Evolutionary conservation across 805 yeast genomes (phyloP), one percentile per base, ranked within the genome.

Genomic region (Groenewaldozyma tartarivorans): DNA sequence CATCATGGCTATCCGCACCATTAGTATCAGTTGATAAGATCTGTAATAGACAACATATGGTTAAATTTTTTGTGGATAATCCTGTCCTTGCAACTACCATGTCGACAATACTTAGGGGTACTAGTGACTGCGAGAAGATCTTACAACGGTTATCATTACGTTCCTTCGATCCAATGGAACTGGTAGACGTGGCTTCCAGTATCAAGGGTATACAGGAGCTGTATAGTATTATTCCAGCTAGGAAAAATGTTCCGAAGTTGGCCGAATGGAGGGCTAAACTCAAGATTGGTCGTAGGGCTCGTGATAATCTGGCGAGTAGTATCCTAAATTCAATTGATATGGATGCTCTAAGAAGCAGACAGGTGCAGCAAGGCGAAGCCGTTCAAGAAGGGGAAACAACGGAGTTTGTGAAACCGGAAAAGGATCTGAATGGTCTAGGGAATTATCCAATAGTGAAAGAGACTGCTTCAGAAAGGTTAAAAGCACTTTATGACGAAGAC

Each of bases 1-100:
- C 79, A 5, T 77, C 79, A 39, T 86, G 96, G 96, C 61, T 90
- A 3, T 69, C 83, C 20, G 76, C 85, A 1, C 98, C 98, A 0
- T 70, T 84, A 0, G 69, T 81, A 6, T 72, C 80, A 51, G 51
- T 72, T 0, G 50, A 55, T 0, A 81, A 75, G 46, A 75, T 92
- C 11, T 57, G 57, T 15, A 51, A 56, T 16, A 64, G 98, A 20
- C 84, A 77, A 36, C 62, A 61, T 15, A 50, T 71, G 9, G 80
- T 82, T 0, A 55, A 57, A 4, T 54, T 63, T 3, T 71, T 81
- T 34, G 29, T 52, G 16, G 46, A 48, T 2, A 57, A 63, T 16
- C 55, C 79, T 33, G 65, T 64, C 13, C 60, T 66, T 3, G 63
- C 77, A 2, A 68, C 74, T 1, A 86, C 81, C 56, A 62, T 84